Evolutionary conservation across 2,329 filamentous ascomycete genomes (phyloP), one percentile per base, ranked within the genome.

Genomic region (Aspergillus sp.): DNA sequence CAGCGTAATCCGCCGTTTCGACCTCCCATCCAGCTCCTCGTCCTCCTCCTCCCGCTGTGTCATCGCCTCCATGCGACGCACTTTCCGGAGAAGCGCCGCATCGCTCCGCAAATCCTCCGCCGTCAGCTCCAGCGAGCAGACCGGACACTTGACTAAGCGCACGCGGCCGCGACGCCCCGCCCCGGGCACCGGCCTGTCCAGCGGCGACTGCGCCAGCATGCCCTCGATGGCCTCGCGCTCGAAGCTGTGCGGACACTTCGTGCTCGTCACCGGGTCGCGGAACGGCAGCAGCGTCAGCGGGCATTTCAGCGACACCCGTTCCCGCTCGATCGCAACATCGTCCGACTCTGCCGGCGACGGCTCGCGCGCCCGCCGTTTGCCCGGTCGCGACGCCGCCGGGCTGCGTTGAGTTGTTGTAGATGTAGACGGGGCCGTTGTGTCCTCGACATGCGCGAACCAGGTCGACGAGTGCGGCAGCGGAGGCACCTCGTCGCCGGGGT

Each of bases 361-460:
- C 47, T 40, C 14, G 11, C 28, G 28, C n/a, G 14, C 11, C 7
- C 14, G 40, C n/a, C 35, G 45, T 22, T 40, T 24, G 31, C 27
- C 36, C 39, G 33, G 56, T 44, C 41, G 43, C 29, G 39, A 40
- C 12, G 30, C 37, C 15, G 36, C 19, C 36, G 36, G 5, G n/a
- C 13, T 31, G 36, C 20, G 34, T 20, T 37, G 16, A 11, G 38
- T 46, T 15, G 34, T 29, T 25, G 39, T 24, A 48, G 51, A 49
- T 34, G 22, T 28, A 17, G n/a, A 19, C 25, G 24, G 20, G 30
- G 22, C 14, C 34, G 26, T 34, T 1, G 35, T 34, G 14, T 66
- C 65, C 42, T 64, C 61, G 34, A 69, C 60, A 8, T 68, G 64
- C 3, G 60, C 50, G 49, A 83, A 82, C 79, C 79, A 83, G 8